Evolutionary conservation across 1,284 basidiomycete species (phyloP), one percentile per base, ranked within the genome.

Genomic region (Tylopilus sp.): DNA sequence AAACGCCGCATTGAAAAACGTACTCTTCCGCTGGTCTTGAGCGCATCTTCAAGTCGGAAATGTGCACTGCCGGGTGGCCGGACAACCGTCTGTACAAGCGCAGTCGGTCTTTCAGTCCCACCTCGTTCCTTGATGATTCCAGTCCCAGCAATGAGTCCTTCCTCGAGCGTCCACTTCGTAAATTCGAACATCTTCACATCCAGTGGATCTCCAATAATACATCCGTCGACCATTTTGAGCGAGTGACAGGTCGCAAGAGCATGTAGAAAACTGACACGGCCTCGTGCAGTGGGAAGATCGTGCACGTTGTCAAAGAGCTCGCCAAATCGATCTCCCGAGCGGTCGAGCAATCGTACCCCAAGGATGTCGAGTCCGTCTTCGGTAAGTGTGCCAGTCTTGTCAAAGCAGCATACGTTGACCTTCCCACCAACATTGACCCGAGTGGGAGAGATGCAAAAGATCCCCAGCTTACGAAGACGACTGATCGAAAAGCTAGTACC

Each of bases 101-200:
- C 88, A 23, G 94, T 82, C 16, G 94, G 90, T 41, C 95, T 80
- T 38, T 84, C 79, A 8, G 78, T 72, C 15, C 81, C 76, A 44
- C 75, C 68, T 49, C 81, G 81, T 33, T 76, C 81, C 65, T 85
- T 88, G 56, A 88, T 84, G 25, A 81, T 77, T 1, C 81, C 86
- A 2, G 79, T 84, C 2, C 82, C 84, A 15, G 81, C 74, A 13
- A 85, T 67, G 53, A 84, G 75, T 19, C 92, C 96, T 72, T 99
- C 97, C 65, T 99, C 97, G 39, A 99, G 73, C 3, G 86, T 91
- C 97, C 97, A 99, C 51, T 83, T 82, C 3, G 97, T 98, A 65
- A 96, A 99, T 58, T 89, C 88, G 64, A 99, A 99, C 92, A 96
- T 96, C 70, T 94, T 98, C 56, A 92, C 84, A 64, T 99, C 97